A percentile compares a stretch with the other conserved stretches of the same genome.
These are phyloP conservation scores for Calocera cornea DNA, from an alignment of 768 basidiomycete genomes.

Conservation along the genomic window DNA sequence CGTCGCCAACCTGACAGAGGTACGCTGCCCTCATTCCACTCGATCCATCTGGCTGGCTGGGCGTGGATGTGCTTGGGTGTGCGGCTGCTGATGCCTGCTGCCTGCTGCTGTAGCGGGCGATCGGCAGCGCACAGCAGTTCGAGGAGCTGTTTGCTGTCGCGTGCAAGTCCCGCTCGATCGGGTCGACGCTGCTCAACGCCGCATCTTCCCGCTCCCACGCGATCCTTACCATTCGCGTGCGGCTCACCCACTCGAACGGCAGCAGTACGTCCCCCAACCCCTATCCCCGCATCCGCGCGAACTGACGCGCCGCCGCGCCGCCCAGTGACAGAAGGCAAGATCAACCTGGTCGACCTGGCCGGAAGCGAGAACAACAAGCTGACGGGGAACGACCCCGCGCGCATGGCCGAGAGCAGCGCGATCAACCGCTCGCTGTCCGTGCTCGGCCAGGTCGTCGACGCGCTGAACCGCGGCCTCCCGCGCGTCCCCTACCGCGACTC, in stretches of 20 bases:
- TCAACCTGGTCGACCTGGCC: conserved; percentile 79
- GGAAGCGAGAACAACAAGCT: conserved; percentile 85
- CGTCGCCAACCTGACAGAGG: conserved; percentile 36
- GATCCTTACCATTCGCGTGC: conserved; percentile 48
- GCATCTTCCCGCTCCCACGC: conserved; percentile 83
- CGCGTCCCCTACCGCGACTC: conserved; percentile 84
- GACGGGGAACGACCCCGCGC: conserved; percentile 73
- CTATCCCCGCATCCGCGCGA: not conserved
- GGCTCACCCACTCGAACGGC: conserved; percentile 39
- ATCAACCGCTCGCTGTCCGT: conserved; percentile 84
- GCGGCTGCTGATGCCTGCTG: too few species aligned
- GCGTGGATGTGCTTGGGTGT: too few species aligned
- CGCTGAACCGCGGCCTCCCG: conserved; percentile 41
- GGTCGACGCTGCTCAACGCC: conserved; percentile 72
- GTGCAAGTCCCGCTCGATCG: conserved; percentile 65
- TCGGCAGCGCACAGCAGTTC: conserved; percentile 37
- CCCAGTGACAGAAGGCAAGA: conserved; percentile 55
- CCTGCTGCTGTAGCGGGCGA: conserved; percentile 11
- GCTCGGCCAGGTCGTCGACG: conserved; percentile 77
- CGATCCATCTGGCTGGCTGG: too few species aligned
- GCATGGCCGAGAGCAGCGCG: conserved; percentile 77
- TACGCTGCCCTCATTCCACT: too few species aligned
- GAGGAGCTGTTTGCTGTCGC: conserved; percentile 43
- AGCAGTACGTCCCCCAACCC: not conserved
- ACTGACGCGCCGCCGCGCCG: not conserved